Base-by-base conservation (phyloP, 441 rosid genomes). In the Sinapis alba region DNA sequence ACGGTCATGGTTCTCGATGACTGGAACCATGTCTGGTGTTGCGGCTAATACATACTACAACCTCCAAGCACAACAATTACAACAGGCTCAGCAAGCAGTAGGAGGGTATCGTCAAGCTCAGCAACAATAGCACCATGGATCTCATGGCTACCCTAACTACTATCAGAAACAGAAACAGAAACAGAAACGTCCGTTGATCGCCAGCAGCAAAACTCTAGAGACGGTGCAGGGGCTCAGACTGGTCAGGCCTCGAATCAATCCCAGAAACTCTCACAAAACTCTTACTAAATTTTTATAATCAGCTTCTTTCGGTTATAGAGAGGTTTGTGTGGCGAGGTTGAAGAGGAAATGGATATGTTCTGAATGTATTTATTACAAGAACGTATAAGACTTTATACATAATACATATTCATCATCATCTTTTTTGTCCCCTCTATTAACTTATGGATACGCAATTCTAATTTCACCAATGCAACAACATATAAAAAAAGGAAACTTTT, bases 251-350 rank as follows among this genome's bases (percentile, higher is more conserved):
- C 96, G 15, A 93, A 91, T 81, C 99, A 90, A 89, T 82, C 85
- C 62, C 96, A 88, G 72, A 97, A 89, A 83, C 67, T 95, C 18
- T 95, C 97, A 98, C 99, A 87, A 84, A 91, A 91, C 89, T 83
- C 85, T 83, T 95, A 95, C 92, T 94, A 80, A 89, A 60, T 51
- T 38, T 4, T 38, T 38, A 11, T 38, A 38, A 38, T 38, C 45
- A 38, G 45, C 63, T 73, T 68, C 59, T 56, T 56, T 63, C 71
- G 41, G 71, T 50, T 50, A 62, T 70, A 77, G 80, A 71, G 71
- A 58, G 71, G 53, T 23, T 47, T 47, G 23, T 76, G 65, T 69
- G 64, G 69, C 60, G 59, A 41, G 69, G 61, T 8, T 9, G 41
- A 1, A 10, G 45, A 38, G 84, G 86, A 56, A n/a, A 18, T 16